phyloP scores from a whole-genome alignment of 257 asterid genomes.

The Solanum dulcamara region DNA sequence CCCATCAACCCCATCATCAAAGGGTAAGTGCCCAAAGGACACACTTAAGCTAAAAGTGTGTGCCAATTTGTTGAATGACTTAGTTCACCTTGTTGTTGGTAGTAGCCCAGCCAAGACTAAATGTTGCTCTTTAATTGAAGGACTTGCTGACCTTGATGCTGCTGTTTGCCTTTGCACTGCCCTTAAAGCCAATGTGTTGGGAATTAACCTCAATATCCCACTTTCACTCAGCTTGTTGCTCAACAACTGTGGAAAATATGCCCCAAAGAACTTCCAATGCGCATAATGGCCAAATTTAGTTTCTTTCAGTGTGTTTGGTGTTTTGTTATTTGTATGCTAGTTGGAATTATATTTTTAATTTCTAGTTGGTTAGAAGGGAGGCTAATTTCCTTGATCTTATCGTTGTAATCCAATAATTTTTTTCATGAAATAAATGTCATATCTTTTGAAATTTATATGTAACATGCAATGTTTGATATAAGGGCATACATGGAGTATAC shows the following conservation, averaged over 20 bases:
- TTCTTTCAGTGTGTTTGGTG: neutral
- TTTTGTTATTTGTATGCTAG: neutral
- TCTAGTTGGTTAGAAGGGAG: neutral
- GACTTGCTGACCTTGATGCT: constrained; percentile 12
- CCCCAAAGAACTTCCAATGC: neutral
- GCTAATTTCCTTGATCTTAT: neutral
- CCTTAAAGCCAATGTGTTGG: constrained; percentile 6
- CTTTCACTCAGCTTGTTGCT: constrained; percentile 3
- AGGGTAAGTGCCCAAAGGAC: neutral
- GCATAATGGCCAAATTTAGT: neutral
- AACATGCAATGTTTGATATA: neutral
- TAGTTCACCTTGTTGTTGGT: neutral
- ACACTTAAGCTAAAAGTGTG: constrained; percentile 1
- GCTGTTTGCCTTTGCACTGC: constrained; percentile 24
- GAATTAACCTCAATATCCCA: neutral
- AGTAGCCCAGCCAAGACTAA: neutral
- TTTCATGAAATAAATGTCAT: neutral
- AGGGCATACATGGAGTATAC: neutral
- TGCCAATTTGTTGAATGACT: neutral
- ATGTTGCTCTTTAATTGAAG: constrained; percentile 5
- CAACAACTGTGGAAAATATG: constrained; percentile 7
- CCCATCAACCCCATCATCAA: neutral
- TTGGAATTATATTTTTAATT: neutral
- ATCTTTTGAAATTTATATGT: too few species aligned
- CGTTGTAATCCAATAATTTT: neutral